Conservation (phyloP, 352 stramenopile genomes). For the Aphanomyces euteiches region DNA sequence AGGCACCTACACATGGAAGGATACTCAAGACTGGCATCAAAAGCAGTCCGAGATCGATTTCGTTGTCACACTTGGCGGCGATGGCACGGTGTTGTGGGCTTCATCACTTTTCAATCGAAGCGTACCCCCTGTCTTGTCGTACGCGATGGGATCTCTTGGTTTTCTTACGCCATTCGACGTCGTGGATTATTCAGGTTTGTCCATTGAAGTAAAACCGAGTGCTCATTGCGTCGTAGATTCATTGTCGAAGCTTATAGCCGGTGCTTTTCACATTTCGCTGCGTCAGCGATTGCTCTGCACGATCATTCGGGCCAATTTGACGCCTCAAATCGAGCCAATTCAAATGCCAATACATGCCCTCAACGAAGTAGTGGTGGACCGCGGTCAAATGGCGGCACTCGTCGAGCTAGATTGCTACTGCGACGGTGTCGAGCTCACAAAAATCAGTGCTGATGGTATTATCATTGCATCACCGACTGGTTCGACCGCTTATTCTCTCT, state of each 20-base stretch:
- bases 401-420: constrained; percentile 97
- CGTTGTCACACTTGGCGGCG: constrained; percentile 91
- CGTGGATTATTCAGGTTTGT: constrained; percentile 44
- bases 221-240: constrained; percentile 41
- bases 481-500: constrained; percentile 97
- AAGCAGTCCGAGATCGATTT: constrained; percentile 85
- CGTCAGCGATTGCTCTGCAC: constrained; percentile 68
- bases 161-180: constrained; percentile 95
- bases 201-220: background rate
- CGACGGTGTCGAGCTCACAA: constrained; percentile 95
- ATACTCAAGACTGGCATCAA: constrained; percentile 56
- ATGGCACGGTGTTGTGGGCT: constrained; percentile 90
- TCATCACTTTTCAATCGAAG: constrained; percentile 86
- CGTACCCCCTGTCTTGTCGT: constrained; percentile 92
- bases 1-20: constrained; percentile 60
- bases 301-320: constrained; percentile 59
- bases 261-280: constrained; percentile 80
- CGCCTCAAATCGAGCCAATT: constrained; percentile 38
- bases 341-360: constrained; percentile 85
- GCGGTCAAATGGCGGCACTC: constrained; percentile 84
- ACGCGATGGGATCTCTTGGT: constrained; percentile 93
- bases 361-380: constrained; percentile 98
- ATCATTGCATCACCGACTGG: constrained; percentile 98
- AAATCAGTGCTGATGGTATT: constrained; percentile 94
- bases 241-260: constrained; percentile 67